Base-by-base conservation (phyloP, 176 grass and related monocot species). In the Bonia amplexicaulis region DNA sequence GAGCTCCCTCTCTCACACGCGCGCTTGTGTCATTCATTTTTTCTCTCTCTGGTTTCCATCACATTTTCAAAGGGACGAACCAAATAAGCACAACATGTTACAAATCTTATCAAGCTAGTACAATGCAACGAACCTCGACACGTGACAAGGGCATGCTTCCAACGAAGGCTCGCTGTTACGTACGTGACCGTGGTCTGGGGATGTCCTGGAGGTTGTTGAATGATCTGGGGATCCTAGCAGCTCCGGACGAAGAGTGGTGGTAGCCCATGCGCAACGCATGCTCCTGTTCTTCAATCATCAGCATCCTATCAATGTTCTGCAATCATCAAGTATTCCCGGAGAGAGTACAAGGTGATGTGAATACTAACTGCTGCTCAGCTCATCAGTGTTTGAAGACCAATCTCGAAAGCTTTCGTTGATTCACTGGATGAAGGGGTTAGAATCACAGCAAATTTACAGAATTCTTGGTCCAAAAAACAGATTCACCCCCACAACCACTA, bases 241-340 rank as follows among this genome's bases (percentile, higher is more conserved):
- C 82, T 51, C 44, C 71, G 41, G 58, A 29, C 39, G 20, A 54
- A 33, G 5, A n/a, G 29, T 12, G 66, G 29, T 12, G 66, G n/a
- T 44, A 52, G 33, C 72, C 49, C 88, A 90, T 49, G 83, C 82
- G 29, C 71, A 49, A 49, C 78, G 52, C 85, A 87, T 87, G 89
- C 67, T 27, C 35, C 13, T 77, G 72, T 15, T 39, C 65, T 17
- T 63, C 53, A 13, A 17, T 60, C 79, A 41, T 39, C 26, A 16
- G 23, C 27, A 19, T 6, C 26, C 40, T 41, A 48, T 41, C 29
- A 13, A 13, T 64, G 61, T 7, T 7, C 6, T 49, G 39, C 62
- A 51, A n/a, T 51, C 45, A 80, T 65, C 33, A 55, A 17, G 61
- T 76, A 29, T 74, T 64, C 19, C 26, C 27, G 3, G 10, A 6